Conservation (phyloP, 2,329 filamentous ascomycete species). For the Cytospora piceicola region DNA sequence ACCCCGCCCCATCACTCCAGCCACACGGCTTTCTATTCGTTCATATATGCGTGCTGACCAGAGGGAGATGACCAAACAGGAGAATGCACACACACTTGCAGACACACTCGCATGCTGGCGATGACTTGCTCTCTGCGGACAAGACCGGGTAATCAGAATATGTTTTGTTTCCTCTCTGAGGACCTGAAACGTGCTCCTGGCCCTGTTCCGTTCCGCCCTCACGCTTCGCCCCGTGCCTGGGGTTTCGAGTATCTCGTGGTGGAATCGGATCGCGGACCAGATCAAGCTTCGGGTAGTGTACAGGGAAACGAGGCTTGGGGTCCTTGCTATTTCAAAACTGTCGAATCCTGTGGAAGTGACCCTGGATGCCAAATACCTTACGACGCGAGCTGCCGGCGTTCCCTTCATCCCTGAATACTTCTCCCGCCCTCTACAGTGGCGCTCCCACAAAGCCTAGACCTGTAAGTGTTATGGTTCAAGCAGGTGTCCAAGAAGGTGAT, state of each 20-base stretch:
- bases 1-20: no score
- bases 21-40: no score
- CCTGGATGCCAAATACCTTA: no score
- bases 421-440: not conserved
- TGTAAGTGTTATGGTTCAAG: not conserved
- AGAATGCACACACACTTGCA: no score
- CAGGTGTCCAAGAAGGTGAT: no score
- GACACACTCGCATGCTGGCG: no score
- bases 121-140: not conserved
- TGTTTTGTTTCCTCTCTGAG: not conserved
- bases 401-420: not conserved
- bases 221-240: not conserved
- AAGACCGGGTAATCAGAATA: constrained; percentile 6
- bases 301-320: no score
- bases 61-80: no score
- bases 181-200: not conserved
- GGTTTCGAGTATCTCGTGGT: not conserved
- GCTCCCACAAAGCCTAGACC: not conserved
- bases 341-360: not conserved
- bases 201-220: not conserved
- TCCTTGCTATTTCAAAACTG: not conserved
- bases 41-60: no score
- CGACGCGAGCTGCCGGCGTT: no score
- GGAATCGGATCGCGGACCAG: not conserved
- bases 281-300: not conserved